Base-by-base conservation (phyloP, 106 monocot genomes). In the Posidonia australis region DNA sequence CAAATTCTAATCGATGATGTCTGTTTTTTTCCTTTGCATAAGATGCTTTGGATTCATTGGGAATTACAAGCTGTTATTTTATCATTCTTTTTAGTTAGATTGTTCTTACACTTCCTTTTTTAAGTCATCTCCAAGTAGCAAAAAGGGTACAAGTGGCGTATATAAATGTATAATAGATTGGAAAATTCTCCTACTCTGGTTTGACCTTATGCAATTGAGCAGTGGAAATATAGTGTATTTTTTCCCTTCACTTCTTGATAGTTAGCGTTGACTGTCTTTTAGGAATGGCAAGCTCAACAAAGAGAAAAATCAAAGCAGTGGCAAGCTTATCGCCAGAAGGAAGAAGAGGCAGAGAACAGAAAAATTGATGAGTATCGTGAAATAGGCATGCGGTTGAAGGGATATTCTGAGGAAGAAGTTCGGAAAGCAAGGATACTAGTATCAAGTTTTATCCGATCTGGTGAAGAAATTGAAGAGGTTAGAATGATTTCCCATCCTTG, bases 241-340 rank as follows among this genome's bases (percentile, higher is more conserved):
- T 62, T 17, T 24, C 23, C 22, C 26, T 30, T 48, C 51, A 54
- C 21, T 36, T 24, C 20, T 23, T 63, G 43, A 13, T 45, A 21
- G 52, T 76, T 16, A 65, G 0, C 24, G 17, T 29, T 45, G 26
- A 22, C 31, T 70, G 61, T 58, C 12, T 1, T 2, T 51, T 78
- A 94, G 94, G 86, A 94, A 74, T 94, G 94, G 94, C 94, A 96
- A 85, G 84, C 90, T 55, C 71, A 43, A 13, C 87, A 87, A 64
- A 45, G 96, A 66, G 78, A 87, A 66, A 96, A 83, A 77, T 82
- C 90, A 24, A 86, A 75, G 60, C 69, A 90, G 58, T 96, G 96
- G 96, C 84, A 87, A 56, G 90, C 82, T 7, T 87, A 90, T 64
- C 84, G 90, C 10, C 46, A 77, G 31, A 84, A 85, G 70, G 96